Conservation (phyloP, 2,329 filamentous ascomycete genomes). For the Atkinsonella texensis region DNA sequence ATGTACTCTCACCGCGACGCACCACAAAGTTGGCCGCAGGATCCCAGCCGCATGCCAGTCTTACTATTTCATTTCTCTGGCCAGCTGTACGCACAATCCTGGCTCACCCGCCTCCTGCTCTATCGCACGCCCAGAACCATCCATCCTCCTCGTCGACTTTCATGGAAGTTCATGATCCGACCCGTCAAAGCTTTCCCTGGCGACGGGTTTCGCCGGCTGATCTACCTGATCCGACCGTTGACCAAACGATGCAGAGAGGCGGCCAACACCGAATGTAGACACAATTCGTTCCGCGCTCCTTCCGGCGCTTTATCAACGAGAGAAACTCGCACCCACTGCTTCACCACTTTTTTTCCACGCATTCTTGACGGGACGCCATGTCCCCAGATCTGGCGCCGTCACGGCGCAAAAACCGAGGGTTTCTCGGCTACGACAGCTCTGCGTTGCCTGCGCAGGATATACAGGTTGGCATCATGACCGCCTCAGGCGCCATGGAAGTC, state of each 20-base stretch:
- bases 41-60: neutral
- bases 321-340: neutral
- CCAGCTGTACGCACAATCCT: neutral
- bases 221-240: neutral
- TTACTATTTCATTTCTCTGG: neutral
- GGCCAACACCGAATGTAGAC: neutral
- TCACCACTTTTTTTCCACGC: too few species aligned
- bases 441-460: slow-evolving; percentile 36
- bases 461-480: slow-evolving; percentile 24
- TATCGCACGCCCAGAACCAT: neutral
- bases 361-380: slow-evolving; percentile 12
- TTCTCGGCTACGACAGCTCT: slow-evolving; percentile 37
- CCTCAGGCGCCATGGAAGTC: neutral
- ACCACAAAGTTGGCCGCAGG: neutral
- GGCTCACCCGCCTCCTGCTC: neutral
- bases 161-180: neutral
- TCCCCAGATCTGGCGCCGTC: slow-evolving; percentile 16
- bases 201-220: neutral
- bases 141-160: neutral
- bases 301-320: neutral
- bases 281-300: neutral
- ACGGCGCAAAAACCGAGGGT: slow-evolving; percentile 33
- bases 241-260: neutral
- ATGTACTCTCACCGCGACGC: neutral
- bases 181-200: neutral